These are phyloP conservation scores for Thamnidium elegans DNA, from an alignment of 192 early-diverging fungal species.

Conservation along the genomic window DNA sequence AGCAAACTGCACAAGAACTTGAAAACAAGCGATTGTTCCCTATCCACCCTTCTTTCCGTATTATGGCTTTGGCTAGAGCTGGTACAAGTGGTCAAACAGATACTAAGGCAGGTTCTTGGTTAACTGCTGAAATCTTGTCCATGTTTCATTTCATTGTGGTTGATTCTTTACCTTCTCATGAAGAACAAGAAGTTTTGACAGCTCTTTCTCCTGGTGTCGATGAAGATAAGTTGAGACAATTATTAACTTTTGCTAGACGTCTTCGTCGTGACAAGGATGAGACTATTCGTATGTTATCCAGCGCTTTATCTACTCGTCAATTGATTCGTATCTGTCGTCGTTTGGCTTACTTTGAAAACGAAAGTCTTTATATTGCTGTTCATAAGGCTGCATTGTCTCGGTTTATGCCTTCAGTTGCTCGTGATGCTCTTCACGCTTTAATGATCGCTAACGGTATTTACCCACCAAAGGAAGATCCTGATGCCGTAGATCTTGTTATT, in stretches of 20 bases:
- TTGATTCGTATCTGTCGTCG: conserved; percentile 69
- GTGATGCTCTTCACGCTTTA: conserved; percentile 61
- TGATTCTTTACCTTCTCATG: conserved; percentile 45
- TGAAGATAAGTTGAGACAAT: conserved; percentile 34
- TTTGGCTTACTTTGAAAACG: conserved; percentile 58
- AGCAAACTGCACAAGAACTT: conserved; percentile 42
- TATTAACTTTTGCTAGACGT: conserved; percentile 58
- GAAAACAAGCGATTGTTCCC: conserved; percentile 47
- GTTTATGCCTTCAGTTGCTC: conserved; percentile 69
- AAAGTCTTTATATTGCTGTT: conserved; percentile 59
- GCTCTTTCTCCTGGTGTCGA: conserved; percentile 53
- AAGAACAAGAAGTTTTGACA: conserved; percentile 49
- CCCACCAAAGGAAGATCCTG: conserved; percentile 28
- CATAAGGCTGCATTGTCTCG: conserved; percentile 65
- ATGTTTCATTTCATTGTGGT: conserved; percentile 75
- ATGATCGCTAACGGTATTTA: conserved; percentile 55
- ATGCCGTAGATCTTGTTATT: conserved; percentile 43
- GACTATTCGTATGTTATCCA: conserved; percentile 53
- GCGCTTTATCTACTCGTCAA: conserved; percentile 69
- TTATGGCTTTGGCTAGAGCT: conserved; percentile 64
- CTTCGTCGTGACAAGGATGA: conserved; percentile 58
- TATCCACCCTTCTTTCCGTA: conserved; percentile 73
- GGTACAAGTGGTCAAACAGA: conserved; percentile 43
- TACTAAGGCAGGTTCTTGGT: conserved; percentile 58
- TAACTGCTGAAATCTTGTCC: conserved; percentile 64